These are phyloP conservation scores for Fragilaria radians DNA, from an alignment of 108 stramenopile species.

Conservation along the genomic window DNA sequence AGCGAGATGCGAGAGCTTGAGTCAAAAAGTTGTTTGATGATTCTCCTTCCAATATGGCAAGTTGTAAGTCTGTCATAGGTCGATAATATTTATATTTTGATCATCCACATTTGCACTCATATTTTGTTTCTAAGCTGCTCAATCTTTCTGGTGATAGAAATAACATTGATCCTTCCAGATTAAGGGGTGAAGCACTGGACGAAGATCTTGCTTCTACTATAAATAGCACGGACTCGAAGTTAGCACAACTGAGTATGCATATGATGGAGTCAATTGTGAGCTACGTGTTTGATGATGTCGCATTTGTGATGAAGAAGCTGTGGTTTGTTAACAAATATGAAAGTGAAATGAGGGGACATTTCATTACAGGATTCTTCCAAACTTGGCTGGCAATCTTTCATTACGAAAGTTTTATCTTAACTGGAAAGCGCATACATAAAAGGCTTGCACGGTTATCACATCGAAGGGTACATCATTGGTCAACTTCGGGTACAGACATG, in stretches of 20 bases:
- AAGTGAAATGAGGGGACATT: not conserved
- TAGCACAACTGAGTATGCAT: not conserved
- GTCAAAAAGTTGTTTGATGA: not conserved
- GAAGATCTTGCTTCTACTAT: not conserved
- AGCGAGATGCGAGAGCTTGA: not conserved
- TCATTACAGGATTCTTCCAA: not conserved
- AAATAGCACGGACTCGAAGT: not conserved
- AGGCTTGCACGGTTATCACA: not conserved
- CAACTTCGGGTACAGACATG: not conserved
- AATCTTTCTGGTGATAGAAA: not conserved
- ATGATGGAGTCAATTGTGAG: not conserved
- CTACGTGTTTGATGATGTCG: not conserved
- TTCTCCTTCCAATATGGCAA: not conserved
- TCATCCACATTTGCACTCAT: not conserved
- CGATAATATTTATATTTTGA: not conserved
- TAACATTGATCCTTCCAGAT: not conserved
- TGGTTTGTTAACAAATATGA: not conserved
- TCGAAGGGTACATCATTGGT: not conserved
- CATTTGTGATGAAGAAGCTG: not conserved
- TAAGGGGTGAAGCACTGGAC: not conserved
- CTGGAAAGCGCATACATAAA: not conserved
- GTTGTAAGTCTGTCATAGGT: no score
- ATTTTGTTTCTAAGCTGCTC: not conserved
- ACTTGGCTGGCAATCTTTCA: not conserved
- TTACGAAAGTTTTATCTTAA: not conserved